Percentiles rank a stretch among this genome's conserved stretches.
phyloP scores from a whole-genome alignment of 1,284 basidiomycete species.

The Malassezia sympodialis region DNA sequence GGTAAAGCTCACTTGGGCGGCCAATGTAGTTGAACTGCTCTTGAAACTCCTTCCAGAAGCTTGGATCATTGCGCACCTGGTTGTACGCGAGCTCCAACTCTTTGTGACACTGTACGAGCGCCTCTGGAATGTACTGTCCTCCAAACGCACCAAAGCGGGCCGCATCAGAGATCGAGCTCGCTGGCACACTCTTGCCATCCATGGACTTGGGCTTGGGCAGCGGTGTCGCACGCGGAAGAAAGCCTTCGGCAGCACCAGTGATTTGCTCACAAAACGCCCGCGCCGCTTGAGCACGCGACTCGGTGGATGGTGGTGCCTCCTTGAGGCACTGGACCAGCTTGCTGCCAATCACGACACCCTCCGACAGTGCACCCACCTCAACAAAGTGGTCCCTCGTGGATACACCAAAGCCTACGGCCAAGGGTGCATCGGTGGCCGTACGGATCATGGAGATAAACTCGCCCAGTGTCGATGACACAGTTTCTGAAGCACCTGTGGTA shows the following conservation, averaged over 20 bases:
- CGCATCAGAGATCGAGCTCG: neutral
- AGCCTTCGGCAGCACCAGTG: constrained; percentile 50
- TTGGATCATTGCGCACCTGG: constrained; percentile 71
- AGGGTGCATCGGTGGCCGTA: constrained; percentile 58
- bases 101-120: constrained; percentile 74
- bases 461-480: constrained; percentile 51
- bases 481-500: constrained; percentile 79
- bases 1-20: constrained; percentile 62
- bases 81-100: constrained; percentile 88
- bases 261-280: constrained; percentile 57
- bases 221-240: constrained; percentile 32
- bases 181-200: neutral
- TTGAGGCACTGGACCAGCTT: constrained; percentile 73
- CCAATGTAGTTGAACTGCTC: constrained; percentile 83
- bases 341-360: constrained; percentile 89
- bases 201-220: constrained; percentile 20
- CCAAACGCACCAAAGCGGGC: constrained; percentile 84
- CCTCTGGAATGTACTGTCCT: constrained; percentile 92
- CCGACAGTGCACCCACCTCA: constrained; percentile 66
- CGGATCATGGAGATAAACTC: constrained; percentile 47
- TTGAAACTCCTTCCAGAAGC: constrained; percentile 86
- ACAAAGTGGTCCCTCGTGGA: constrained; percentile 86
- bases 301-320: constrained; percentile 49
- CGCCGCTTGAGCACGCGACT: constrained; percentile 50
- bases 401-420: constrained; percentile 94